Evolutionary conservation across 78 protist species (phyloP).

Genomic region (slime mould (Dictyostelium discoideum)): DNA sequence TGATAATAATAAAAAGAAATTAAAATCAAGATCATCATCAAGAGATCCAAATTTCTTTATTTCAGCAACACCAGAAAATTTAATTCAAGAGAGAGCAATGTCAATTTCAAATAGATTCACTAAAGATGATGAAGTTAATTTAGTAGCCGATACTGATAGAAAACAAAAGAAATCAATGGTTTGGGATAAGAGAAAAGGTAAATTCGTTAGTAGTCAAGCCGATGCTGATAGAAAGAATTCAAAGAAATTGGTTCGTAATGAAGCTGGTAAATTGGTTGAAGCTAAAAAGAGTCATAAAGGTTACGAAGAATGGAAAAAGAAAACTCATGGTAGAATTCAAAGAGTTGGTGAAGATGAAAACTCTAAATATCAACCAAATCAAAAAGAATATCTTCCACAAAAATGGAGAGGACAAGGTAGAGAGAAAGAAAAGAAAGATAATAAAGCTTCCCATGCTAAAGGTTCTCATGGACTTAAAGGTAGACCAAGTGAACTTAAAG

Average conservation of each 20-base stretch:
- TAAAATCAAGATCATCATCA: conserved; percentile 62
- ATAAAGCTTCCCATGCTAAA: neutral
- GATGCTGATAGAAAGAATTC: conserved; percentile 35
- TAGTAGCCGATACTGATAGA: conserved; percentile 49
- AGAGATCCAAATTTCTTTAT: conserved; percentile 60
- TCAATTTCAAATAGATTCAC: conserved; percentile 12
- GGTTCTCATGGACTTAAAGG: conserved; percentile 16
- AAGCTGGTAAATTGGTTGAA: conserved; percentile 80
- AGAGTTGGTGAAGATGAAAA: conserved; percentile 72
- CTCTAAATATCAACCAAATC: neutral
- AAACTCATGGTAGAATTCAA: conserved; percentile 62
- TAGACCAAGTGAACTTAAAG: conserved; percentile 10
- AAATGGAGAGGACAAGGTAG: conserved; percentile 70
- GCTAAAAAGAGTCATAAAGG: conserved; percentile 28
- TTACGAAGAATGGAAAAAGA: conserved; percentile 85
- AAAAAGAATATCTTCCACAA: conserved; percentile 34
- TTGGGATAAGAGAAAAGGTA: conserved; percentile 87
- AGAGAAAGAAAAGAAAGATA: conserved; percentile 13
- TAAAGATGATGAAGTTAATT: conserved; percentile 42
- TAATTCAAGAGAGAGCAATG: conserved; percentile 53
- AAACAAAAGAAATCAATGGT: conserved; percentile 35
- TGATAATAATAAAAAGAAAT: neutral
- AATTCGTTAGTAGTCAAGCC: conserved; percentile 63
- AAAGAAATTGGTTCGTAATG: conserved; percentile 79
- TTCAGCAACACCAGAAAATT: conserved; percentile 59